Base-by-base conservation (phyloP, 805 yeast genomes). In the Saturnispora bothae region DNA sequence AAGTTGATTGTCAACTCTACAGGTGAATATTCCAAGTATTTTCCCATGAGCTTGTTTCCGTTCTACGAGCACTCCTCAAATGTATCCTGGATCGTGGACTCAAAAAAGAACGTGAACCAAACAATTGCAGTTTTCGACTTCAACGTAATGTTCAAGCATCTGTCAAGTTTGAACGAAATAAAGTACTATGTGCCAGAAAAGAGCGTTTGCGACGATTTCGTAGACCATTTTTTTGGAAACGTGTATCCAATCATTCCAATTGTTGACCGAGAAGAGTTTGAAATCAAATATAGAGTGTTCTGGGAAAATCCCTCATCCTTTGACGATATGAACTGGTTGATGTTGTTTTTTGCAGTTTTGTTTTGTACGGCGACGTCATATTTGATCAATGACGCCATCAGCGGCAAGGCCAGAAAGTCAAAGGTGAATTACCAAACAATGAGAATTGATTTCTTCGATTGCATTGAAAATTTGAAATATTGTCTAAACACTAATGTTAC, bases 11-110 rank as follows among this genome's bases (percentile, higher is more conserved):
- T 44, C 9, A 48, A 40, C 28, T 42, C 50, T 4, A 48, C 49
- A 7, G 53, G 53, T 9, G 51, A 47, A 31, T 48, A 47, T 22
- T 48, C 51, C 3, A 50, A 45, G 19, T 50, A 47, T 30, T 50
- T 46, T 20, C 49, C 54, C 1, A 35, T 43, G 12, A 32, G 42
- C 10, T 40, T 48, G 22, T 50, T 48, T 28, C 51, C 53, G 2
- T 48, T 46, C 20, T 41, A 41, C 28, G 45, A 48, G 13, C 45
- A 43, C 32, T 36, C 48, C 2, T 40, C 48, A 10, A 50, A 50
- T 31, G 42, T 50, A 4, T 41, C 50, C 3, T 34, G 43, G 34
- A 37, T 46, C 12, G 33, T 41, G 3, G 46, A 47, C 13, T 23
- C 35, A 4, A 22, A 32, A 10, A 38, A 33, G 7, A 35, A 32